A percentile compares a stretch with the other conserved stretches of the same genome.
Conservation (phyloP, 2,329 filamentous ascomycete species). For the Dichotomopilus funicola region DNA sequence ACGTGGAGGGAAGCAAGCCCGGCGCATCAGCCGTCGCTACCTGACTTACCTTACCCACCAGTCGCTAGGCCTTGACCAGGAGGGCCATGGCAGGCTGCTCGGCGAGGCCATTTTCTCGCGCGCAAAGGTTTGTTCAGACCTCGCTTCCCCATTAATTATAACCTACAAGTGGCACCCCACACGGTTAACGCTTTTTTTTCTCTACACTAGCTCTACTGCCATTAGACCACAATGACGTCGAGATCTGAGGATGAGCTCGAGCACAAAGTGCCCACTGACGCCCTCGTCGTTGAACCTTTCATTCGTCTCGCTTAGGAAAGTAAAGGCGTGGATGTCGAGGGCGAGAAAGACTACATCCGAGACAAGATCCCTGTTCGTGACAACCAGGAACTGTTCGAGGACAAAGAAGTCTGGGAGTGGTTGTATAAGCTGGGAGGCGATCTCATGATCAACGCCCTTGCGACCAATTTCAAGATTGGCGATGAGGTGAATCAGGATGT, state of each 20-base stretch:
- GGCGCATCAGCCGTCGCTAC: constrained; percentile 40
- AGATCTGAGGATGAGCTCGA: background rate
- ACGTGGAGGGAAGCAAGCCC: constrained; percentile 42
- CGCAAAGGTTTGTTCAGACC: constrained; percentile 17
- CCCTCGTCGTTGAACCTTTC: background rate
- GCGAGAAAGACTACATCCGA: background rate
- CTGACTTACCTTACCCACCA: constrained; percentile 39
- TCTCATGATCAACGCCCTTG: background rate
- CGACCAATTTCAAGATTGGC: background rate
- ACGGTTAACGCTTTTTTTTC: background rate
- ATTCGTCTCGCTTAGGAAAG: background rate
- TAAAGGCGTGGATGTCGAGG: background rate
- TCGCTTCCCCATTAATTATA: too few relatives aligned
- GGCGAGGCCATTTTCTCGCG: constrained; percentile 37
- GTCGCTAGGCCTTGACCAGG: constrained; percentile 34
- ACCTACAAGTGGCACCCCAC: too few relatives aligned
- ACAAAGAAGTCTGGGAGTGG: background rate
- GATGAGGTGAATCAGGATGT: background rate
- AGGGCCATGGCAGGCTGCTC: constrained; percentile 38
- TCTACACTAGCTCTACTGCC: background rate
- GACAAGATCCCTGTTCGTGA: background rate
- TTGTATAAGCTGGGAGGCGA: background rate
- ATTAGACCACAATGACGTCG: background rate
- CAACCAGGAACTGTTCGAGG: background rate
- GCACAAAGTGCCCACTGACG: background rate